Base-by-base conservation (phyloP, 1,284 basidiomycete genomes). In the Ganoderma boninense region DNA sequence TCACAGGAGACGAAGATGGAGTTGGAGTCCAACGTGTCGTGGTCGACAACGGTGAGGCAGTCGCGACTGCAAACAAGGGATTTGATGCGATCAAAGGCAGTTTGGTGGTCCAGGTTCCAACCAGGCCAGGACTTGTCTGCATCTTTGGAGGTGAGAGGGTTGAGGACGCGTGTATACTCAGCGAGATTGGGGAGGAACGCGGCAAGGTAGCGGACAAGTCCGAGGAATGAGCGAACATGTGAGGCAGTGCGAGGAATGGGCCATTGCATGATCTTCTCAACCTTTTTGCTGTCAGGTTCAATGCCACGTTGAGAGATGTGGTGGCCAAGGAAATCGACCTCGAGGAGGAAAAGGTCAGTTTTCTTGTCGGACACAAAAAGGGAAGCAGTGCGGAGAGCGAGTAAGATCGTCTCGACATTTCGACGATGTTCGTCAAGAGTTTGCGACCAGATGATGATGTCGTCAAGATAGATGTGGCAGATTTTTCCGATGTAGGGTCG, bases 41-140 rank as follows among this genome's bases (percentile, higher is more conserved):
- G 82, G 65, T 83, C 75, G 38, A 80, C 81, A 0, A 73, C 77
- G 0, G 80, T 82, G 16, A 80, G 71, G 70, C 78, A 80, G 2
- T 78, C 77, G 0, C 63, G 56, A 52, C 70, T 73, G 2, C 67
- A 66, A 1, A 81, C 80, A 0, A 85, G 69, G 0, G 13, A 0
- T 64, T 87, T 86, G 54, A 87, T 83, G 0, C 70, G 71, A 0
- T 84, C 71, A 61, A 87, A 87, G 0, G 83, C 83, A 0, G 0
- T 0, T 42, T 82, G 79, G 65, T 84, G 78, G 4, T 69, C 62
- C 0, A 23, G 0, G 0, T 38, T 43, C 54, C 64, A 65, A 1
- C 4, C 23, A 2, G 40, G 56, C 10, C 8, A 59, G 10, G 5
- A 10, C 2, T 1, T 10, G 0, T 57, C 54, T 1, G n/a, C 20